phyloP scores from a whole-genome alignment of 2,329 filamentous ascomycete genomes.

The Cordyceps cicadae region DNA sequence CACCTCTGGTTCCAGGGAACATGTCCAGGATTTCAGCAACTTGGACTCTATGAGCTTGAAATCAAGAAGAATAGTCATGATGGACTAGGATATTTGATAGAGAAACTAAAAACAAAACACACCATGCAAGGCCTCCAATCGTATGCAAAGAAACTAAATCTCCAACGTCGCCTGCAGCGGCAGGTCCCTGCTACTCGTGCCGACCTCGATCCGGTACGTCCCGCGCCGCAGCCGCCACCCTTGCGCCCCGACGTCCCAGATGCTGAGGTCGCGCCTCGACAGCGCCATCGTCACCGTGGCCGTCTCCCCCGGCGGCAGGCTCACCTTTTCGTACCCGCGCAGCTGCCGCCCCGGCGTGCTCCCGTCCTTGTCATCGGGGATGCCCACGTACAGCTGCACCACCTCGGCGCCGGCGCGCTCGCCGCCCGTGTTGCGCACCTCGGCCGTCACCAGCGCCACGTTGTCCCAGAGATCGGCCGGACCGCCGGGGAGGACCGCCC shows the following conservation, averaged over 20 bases:
- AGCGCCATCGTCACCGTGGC: conserved; percentile 42
- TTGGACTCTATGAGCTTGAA: too few species aligned
- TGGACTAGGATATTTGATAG: not conserved
- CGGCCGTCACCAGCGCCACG: conserved; percentile 30
- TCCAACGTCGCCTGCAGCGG: conserved; percentile 31
- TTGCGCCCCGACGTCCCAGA: conserved; percentile 55
- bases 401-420: conserved; percentile 36
- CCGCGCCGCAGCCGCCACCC: conserved; percentile 49
- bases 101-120: too few species aligned
- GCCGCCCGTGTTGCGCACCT: conserved; percentile 34
- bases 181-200: conserved; percentile 38
- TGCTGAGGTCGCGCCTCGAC: conserved; percentile 56
- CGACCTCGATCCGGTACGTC: conserved; percentile 36
- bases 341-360: conserved; percentile 52
- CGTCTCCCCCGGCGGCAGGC: conserved; percentile 36
- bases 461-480: conserved; percentile 40
- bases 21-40: too few species aligned
- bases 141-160: conserved; percentile 19
- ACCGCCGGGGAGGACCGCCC: conserved; percentile 34
- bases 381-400: conserved; percentile 40
- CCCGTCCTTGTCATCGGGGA: conserved; percentile 39
- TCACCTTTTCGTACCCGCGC: conserved; percentile 57
- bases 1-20: too few species aligned
- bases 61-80: too few species aligned
- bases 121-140: too few species aligned